These are phyloP conservation scores for Verbena officinalis DNA, from an alignment of 257 asterid species.

Conservation along the genomic window DNA sequence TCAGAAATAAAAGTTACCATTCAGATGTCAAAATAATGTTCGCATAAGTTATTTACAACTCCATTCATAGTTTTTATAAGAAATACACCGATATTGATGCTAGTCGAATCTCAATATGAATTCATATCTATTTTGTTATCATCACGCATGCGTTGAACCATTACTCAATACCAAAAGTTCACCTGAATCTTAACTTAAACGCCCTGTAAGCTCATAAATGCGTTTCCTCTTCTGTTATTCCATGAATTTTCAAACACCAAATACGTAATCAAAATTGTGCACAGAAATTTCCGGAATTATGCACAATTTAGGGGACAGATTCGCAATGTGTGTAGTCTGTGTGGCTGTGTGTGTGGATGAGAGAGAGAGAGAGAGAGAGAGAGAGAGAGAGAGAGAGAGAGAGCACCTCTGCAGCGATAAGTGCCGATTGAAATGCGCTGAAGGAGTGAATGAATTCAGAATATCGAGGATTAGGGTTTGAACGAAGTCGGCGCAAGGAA, in stretches of 20 bases:
- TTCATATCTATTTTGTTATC: neutral
- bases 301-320: neutral
- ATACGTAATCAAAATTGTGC: neutral
- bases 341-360: neutral
- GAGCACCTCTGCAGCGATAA: slow-evolving; percentile 2
- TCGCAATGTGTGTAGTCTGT: neutral
- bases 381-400: neutral
- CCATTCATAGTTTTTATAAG: neutral
- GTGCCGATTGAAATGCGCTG: slow-evolving; percentile 14
- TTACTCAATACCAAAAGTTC: neutral
- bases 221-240: neutral
- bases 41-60: neutral
- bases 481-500: too few species aligned
- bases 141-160: neutral
- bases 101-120: neutral
- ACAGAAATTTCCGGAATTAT: neutral
- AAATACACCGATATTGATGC: neutral
- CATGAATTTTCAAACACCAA: neutral
- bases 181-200: neutral
- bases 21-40: neutral
- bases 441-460: neutral
- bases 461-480: too few species aligned
- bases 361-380: too few species aligned
- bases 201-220: neutral
- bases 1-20: neutral